phyloP scores from a whole-genome alignment of 1,284 basidiomycete genomes.

The Phenoliferia sp. region DNA sequence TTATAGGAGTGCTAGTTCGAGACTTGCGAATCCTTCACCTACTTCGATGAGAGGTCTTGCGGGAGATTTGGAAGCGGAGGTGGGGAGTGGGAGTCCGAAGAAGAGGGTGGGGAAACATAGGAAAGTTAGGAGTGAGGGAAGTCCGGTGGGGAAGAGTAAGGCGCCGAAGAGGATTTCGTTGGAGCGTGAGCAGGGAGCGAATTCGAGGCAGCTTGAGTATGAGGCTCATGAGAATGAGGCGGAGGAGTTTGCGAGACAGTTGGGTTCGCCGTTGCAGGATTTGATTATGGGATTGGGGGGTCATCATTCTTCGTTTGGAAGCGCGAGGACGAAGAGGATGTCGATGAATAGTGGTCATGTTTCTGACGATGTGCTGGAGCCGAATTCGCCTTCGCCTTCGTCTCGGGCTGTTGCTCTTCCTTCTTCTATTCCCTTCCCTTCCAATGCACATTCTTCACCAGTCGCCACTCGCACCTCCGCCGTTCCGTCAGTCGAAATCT shows the following conservation, averaged over 20 bases:
- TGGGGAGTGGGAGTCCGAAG: no score
- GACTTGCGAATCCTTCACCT: no score
- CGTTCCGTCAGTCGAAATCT: neutral
- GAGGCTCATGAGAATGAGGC: slow-evolving; percentile 2
- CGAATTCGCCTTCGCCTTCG: no score
- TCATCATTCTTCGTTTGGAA: neutral
- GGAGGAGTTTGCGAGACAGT: neutral
- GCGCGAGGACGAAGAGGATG: neutral
- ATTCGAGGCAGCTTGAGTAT: no score
- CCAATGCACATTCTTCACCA: no score
- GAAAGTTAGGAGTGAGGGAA: neutral
- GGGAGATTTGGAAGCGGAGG: no score
- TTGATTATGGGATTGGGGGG: neutral
- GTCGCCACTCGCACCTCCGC: neutral
- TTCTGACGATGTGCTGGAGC: neutral
- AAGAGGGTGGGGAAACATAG: neutral
- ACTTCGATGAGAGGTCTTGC: no score
- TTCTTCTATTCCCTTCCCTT: no score
- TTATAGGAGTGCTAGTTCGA: no score
- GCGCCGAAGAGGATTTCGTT: neutral
- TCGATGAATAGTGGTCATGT: neutral
- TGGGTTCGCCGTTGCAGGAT: neutral
- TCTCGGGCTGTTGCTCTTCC: no score
- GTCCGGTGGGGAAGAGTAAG: neutral
- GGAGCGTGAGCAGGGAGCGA: no score